Evolutionary conservation across 345 rosid species (phyloP), one percentile per base, ranked within the genome.

Genomic region (Gossypium herbaceum): DNA sequence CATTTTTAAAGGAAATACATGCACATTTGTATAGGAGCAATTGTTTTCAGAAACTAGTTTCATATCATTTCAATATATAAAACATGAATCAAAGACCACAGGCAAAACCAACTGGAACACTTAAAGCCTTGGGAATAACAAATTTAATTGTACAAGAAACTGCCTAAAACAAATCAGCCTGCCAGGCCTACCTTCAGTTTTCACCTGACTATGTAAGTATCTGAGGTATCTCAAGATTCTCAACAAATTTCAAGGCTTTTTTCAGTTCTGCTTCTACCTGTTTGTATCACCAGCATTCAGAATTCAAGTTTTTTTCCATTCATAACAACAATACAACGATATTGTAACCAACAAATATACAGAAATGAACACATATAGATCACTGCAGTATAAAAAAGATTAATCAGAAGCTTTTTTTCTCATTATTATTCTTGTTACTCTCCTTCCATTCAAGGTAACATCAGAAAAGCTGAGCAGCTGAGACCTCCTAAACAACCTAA

Each of bases 371-470:
- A 55, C 59, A 19, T n/a, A 55, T 19, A 63, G 67, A 61, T 6
- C n/a, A 56, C 15, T 6, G 2, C 10, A 22, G 9, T 9, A 7
- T 17, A 29, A 62, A 61, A 29, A 17, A 17, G 2, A 48, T 70
- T 67, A 79, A 68, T 85, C 74, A 81, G 84, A 73, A 70, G 39
- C 74, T 68, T 73, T 19, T 62, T 78, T 81, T 87, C 80, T 84
- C 77, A 88, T 44, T 48, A 88, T 43, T 64, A 93, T 77, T 76
- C 89, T 83, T n/a, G 94, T 89, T 82, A 77, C 81, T 79, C 65
- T 87, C 54, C 73, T 72, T 67, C 94, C 91, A 67, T 73, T 76
- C 75, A 91, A 58, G 1, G 89, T 88, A 69, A 88, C 82, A 84
- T 89, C 86, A 2, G 76, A 78, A 17, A 85, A 83, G 24, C 79